Base-by-base conservation (phyloP, 768 basidiomycete genomes). In the Ramaria sp. region DNA sequence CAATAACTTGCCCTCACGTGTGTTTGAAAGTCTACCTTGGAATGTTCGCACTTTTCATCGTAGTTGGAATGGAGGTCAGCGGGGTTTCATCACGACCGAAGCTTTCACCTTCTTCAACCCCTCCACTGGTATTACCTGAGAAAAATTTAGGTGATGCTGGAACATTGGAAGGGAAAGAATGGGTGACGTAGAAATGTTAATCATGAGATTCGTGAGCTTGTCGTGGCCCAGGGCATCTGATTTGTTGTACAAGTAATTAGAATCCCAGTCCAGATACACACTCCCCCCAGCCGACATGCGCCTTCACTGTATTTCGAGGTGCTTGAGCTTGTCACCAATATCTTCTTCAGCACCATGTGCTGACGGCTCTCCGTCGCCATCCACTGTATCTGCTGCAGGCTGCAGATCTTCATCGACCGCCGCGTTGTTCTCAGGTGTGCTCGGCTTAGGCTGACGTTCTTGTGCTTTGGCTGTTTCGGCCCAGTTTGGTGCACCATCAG, bases 401-500 rank as follows among this genome's bases (percentile, higher is more conserved):
- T 13, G 10, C 34, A 3, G 10, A 37, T 37, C 9, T 7, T 37
- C 34, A 10, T 37, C 34, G 13, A 2, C 34, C 9, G 34, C 34
- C 34, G 34, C 34, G 1, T 37, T 37, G 2, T 37, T 37, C 9
- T 37, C 13, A 10, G 34, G 13, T 37, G 34, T 13, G 13, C 34
- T 37, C 9, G 9, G 34, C 34, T 37, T 13, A 9, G 2, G 10
- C 34, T 10, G 9, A 37, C 34, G 34, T 9, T 59, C 45, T 24
- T 56, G 34, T 41, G 43, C 54, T 41, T 53, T 51, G 13, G 65
- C 37, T 30, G 63, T 63, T 11, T 42, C 63, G 2, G 62, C 60
- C 60, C 58, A 53, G 45, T 66, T 62, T 4, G 64, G 59, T n/a
- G 61, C 62, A 31, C 65, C 66, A 37, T 49, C 66, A 63, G 52